These are phyloP conservation scores for Talaromyces nanjingensis DNA, from an alignment of 495 filamentous ascomycete genomes.

Conservation along the genomic window DNA sequence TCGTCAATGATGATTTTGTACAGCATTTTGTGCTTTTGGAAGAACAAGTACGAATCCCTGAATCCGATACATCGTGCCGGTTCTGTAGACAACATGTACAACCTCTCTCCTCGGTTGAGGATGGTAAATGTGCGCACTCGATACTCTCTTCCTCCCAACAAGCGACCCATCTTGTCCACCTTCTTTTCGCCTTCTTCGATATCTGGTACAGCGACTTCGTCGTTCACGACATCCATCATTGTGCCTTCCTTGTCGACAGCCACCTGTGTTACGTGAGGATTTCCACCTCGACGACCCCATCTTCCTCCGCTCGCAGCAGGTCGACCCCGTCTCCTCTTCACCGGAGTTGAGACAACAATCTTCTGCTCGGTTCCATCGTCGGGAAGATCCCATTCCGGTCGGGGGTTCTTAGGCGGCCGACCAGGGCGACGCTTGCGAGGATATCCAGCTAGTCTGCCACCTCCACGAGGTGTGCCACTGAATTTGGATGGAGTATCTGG, in stretches of 20 bases:
- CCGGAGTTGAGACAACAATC: conserved; percentile 50
- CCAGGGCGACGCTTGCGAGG: conserved; percentile 75
- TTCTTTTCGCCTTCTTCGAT: conserved; percentile 87
- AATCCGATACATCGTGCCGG: conserved; percentile 95
- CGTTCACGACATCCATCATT: conserved; percentile 80
- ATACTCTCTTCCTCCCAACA: conserved; percentile 80
- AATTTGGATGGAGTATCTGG: conserved; percentile 31
- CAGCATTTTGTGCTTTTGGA: conserved; percentile 89
- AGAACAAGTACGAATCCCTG: conserved; percentile 95
- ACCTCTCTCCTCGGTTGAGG: conserved; percentile 67
- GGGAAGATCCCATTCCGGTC: conserved; percentile 63
- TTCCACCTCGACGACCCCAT: conserved; percentile 59
- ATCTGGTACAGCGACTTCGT: conserved; percentile 83
- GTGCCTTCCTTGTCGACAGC: conserved; percentile 94
- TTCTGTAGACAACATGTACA: conserved; percentile 98
- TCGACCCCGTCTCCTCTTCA: conserved; percentile 60
- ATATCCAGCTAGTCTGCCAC: conserved; percentile 40
- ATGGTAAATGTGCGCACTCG: conserved; percentile 91
- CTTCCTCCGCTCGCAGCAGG: conserved; percentile 62
- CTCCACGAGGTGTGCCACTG: conserved; percentile 21
- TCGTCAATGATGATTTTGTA: conserved; percentile 96
- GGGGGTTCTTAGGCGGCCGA: conserved; percentile 76
- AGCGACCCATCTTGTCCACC: conserved; percentile 78
- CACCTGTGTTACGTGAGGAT: conserved; percentile 69
- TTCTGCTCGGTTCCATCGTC: conserved; percentile 49